Evolutionary conservation across 2,329 filamentous ascomycete genomes (phyloP).

Genomic region (Penicillium sclerotigenum): DNA sequence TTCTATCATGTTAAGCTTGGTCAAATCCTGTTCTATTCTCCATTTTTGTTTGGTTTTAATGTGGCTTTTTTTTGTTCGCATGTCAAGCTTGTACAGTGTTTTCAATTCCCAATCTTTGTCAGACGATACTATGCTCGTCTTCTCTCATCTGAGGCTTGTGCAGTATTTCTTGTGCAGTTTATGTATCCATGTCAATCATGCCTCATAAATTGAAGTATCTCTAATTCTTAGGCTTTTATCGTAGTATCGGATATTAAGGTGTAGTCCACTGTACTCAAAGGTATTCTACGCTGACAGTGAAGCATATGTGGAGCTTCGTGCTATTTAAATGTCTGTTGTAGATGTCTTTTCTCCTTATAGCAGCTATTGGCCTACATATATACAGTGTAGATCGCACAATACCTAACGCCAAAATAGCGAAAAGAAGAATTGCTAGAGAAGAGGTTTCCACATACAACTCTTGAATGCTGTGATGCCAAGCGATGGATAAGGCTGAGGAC

Average conservation of each 20-base stretch:
- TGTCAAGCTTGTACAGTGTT: neutral
- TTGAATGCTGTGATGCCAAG: constrained; percentile 3
- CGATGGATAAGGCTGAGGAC: constrained; percentile 15
- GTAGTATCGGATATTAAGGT: neutral
- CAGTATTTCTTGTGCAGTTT: neutral
- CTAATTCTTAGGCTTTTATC: neutral
- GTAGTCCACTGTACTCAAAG: neutral
- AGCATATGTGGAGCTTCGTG: neutral
- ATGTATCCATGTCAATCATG: neutral
- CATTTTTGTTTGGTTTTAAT: neutral
- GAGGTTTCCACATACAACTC: neutral
- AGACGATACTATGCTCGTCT: neutral
- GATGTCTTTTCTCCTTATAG: too few relatives aligned
- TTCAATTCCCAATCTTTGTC: neutral
- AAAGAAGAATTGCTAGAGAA: too few relatives aligned
- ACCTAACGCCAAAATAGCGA: neutral
- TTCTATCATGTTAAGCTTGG: neutral
- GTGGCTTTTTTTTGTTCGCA: neutral
- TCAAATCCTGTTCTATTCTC: neutral
- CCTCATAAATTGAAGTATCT: neutral
- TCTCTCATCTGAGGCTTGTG: neutral
- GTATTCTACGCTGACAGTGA: neutral
- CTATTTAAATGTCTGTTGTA: neutral
- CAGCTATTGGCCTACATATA: too few relatives aligned
- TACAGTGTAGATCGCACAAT: neutral